These are phyloP conservation scores for Candida rishiriensis DNA, from an alignment of 805 yeast species.

Conservation along the genomic window DNA sequence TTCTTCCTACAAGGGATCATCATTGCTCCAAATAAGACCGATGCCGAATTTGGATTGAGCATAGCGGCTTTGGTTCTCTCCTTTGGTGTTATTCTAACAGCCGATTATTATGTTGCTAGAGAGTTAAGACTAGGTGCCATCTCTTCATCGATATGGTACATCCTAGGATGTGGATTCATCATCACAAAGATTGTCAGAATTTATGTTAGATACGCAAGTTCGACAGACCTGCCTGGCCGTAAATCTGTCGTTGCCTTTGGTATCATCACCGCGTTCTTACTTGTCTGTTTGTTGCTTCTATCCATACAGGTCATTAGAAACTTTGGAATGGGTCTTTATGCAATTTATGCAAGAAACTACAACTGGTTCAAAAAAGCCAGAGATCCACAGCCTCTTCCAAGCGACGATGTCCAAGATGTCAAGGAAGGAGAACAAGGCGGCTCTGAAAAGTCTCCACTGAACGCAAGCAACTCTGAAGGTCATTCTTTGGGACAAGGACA, in stretches of 20 bases:
- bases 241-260: slow-evolving; percentile 39
- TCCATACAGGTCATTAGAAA: slow-evolving; percentile 9
- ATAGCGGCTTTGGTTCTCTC: slow-evolving; percentile 23
- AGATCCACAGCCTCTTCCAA: not conserved
- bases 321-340: slow-evolving; percentile 10
- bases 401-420: no score
- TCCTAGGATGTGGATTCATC: slow-evolving; percentile 35
- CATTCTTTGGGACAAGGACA: no score
- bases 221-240: slow-evolving; percentile 36
- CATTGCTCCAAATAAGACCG: slow-evolving; percentile 33
- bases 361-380: slow-evolving; percentile 10
- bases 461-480: not conserved
- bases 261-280: slow-evolving; percentile 31
- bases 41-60: slow-evolving; percentile 38
- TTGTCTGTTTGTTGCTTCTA: slow-evolving; percentile 24
- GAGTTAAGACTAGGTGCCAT: slow-evolving; percentile 26
- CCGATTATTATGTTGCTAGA: slow-evolving; percentile 33
- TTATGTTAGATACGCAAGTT: slow-evolving; percentile 24
- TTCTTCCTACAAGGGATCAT: slow-evolving; percentile 41
- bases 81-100: slow-evolving; percentile 29
- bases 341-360: slow-evolving; percentile 12
- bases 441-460: not conserved
- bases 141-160: slow-evolving; percentile 23
- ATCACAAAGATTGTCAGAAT: slow-evolving; percentile 37
- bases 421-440: no score